Conservation (phyloP, 2,329 filamentous ascomycete genomes). For the Fusarium ramigenum region DNA sequence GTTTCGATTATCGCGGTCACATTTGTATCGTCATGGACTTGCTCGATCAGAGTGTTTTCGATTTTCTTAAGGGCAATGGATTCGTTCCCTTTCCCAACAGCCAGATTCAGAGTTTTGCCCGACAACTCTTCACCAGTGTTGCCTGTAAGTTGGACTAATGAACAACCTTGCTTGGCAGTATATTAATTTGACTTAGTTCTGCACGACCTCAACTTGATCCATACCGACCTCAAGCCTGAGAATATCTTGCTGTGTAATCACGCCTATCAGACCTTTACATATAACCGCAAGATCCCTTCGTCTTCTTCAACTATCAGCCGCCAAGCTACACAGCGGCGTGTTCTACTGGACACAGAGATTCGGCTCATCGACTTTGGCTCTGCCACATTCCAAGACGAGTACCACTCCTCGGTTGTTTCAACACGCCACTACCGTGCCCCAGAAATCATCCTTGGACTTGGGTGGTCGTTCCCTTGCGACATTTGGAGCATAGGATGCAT, state of each 20-base stretch:
- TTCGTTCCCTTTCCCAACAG: constrained; percentile 99
- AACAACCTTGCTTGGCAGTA: neutral
- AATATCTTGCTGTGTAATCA: constrained; percentile 75
- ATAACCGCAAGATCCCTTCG: constrained; percentile 74
- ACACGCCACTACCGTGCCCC: constrained; percentile 76
- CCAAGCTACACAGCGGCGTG: constrained; percentile 70
- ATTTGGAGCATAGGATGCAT: constrained; percentile 81
- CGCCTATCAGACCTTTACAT: constrained; percentile 75
- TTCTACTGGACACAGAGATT: constrained; percentile 75
- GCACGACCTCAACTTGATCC: constrained; percentile 96
- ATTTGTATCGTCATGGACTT: constrained; percentile 86
- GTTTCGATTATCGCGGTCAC: constrained; percentile 96
- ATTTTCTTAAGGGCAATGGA: constrained; percentile 93
- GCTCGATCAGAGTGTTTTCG: constrained; percentile 95
- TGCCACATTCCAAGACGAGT: constrained; percentile 77
- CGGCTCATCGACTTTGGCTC: constrained; percentile 77
- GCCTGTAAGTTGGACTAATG: constrained; percentile 75
- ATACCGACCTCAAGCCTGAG: constrained; percentile 81
- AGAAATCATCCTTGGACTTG: constrained; percentile 75
- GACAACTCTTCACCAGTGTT: constrained; percentile 96
- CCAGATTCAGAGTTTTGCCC: constrained; percentile 96
- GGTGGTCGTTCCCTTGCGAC: constrained; percentile 77
- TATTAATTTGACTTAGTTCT: constrained; percentile 68
- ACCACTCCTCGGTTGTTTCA: constrained; percentile 76
- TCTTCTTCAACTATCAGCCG: constrained; percentile 69